These are phyloP conservation scores for Talaromyces rugulosus DNA, from an alignment of 2,329 filamentous ascomycete species.

Conservation along the genomic window DNA sequence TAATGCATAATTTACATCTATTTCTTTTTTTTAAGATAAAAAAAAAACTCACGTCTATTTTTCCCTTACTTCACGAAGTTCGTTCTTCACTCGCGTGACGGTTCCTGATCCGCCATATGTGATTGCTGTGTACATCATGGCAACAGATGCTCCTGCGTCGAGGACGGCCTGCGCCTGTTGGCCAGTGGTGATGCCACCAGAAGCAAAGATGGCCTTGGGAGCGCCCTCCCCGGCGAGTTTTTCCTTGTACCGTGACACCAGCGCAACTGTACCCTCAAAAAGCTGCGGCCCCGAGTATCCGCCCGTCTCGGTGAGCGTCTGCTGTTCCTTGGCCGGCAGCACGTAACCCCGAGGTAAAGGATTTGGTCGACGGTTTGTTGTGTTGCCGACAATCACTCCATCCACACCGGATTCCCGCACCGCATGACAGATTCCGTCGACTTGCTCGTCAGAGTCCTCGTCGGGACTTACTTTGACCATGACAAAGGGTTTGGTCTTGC, in stretches of 20 bases:
- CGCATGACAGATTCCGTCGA: constrained; percentile 83
- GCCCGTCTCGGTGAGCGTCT: constrained; percentile 69
- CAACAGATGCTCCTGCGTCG: constrained; percentile 83
- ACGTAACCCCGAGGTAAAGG: constrained; percentile 63
- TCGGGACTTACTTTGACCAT: constrained; percentile 99
- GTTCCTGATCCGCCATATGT: constrained; percentile 62
- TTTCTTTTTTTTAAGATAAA: neutral
- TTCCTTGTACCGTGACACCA: constrained; percentile 75
- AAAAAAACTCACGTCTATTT: constrained; percentile 15
- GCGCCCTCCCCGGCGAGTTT: constrained; percentile 55
- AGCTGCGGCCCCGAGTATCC: constrained; percentile 89
- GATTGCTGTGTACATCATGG: constrained; percentile 83
- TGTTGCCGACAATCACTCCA: constrained; percentile 95
- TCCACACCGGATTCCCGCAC: constrained; percentile 82
- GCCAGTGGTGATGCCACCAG: constrained; percentile 86
- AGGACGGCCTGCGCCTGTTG: constrained; percentile 76
- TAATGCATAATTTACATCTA: constrained; percentile 4
- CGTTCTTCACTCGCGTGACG: constrained; percentile 49
- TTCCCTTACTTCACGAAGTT: constrained; percentile 39
- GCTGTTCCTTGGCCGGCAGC: constrained; percentile 63
- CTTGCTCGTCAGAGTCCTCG: constrained; percentile 79
- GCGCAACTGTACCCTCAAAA: constrained; percentile 71
- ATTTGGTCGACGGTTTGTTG: constrained; percentile 75
- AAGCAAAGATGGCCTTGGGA: constrained; percentile 66
- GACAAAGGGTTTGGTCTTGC: constrained; percentile 71